Evolutionary conservation across 257 asterid genomes (phyloP).

Genomic region (Vinca minor): DNA sequence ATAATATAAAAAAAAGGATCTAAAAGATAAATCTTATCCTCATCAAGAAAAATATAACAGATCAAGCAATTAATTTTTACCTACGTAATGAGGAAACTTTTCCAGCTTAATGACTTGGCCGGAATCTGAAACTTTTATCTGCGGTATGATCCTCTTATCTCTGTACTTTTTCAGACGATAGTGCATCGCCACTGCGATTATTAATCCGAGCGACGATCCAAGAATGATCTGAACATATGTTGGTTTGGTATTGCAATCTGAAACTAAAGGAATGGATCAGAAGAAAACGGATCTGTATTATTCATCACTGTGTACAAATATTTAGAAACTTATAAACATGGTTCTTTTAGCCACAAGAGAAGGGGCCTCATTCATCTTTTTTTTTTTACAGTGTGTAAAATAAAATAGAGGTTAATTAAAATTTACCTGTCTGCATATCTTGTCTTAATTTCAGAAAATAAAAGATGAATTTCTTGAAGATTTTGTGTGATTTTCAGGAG

Average conservation of each 20-base stretch:
- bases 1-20: too few species aligned
- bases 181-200: conserved; percentile 61
- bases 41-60: not conserved
- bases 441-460: not conserved
- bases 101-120: conserved; percentile 68
- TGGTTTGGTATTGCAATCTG: conserved; percentile 34
- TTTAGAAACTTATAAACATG: too few species aligned
- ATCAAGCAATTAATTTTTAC: conserved; percentile 46
- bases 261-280: not conserved
- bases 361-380: too few species aligned
- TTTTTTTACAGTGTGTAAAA: too few species aligned
- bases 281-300: too few species aligned
- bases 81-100: conserved; percentile 81
- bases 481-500: conserved; percentile 13
- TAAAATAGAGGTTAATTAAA: too few species aligned
- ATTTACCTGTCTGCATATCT: conserved; percentile 16
- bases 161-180: conserved; percentile 43
- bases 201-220: conserved; percentile 65
- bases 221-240: conserved; percentile 49
- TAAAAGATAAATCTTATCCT: too few species aligned
- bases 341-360: too few species aligned
- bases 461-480: conserved; percentile 12
- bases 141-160: conserved; percentile 51
- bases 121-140: conserved; percentile 42
- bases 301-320: too few species aligned